Percentiles rank a stretch among this genome's conserved stretches.
These are phyloP conservation scores for Carpinus viminea DNA, from an alignment of 306 rosid genomes.

Conservation along the genomic window DNA sequence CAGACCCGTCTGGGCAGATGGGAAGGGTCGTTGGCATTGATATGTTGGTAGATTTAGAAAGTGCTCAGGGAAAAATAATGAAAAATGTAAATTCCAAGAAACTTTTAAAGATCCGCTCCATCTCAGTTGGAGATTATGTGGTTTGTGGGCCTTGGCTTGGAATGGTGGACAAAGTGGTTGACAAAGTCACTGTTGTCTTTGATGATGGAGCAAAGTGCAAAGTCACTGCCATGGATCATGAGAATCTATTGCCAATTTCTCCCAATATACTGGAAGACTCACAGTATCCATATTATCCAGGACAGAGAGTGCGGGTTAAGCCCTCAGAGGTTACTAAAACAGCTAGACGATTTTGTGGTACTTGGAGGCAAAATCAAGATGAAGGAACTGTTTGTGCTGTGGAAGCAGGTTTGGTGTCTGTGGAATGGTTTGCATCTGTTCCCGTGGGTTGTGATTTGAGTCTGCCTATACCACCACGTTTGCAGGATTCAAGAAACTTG, in stretches of 20 bases:
- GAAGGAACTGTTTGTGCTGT: slow-evolving; percentile 80
- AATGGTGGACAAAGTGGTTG: slow-evolving; percentile 70
- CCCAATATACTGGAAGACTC: slow-evolving; percentile 72
- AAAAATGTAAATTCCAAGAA: slow-evolving; percentile 65
- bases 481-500: slow-evolving; percentile 71
- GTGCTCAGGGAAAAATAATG: slow-evolving; percentile 51
- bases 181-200: slow-evolving; percentile 61
- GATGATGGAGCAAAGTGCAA: slow-evolving; percentile 78
- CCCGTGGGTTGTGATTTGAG: slow-evolving; percentile 43
- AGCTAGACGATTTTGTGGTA: slow-evolving; percentile 76
- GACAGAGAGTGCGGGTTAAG: slow-evolving; percentile 81
- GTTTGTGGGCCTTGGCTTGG: slow-evolving; percentile 90
- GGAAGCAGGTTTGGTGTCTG: slow-evolving; percentile 76
- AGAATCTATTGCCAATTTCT: slow-evolving; percentile 61
- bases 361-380: slow-evolving; percentile 67
- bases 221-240: slow-evolving; percentile 59
- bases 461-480: slow-evolving; percentile 52
- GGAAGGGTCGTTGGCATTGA: slow-evolving; percentile 76
- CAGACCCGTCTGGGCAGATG: slow-evolving; percentile 84
- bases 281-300: slow-evolving; percentile 90
- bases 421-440: slow-evolving; percentile 74
- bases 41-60: slow-evolving; percentile 77
- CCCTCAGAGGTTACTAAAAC: slow-evolving; percentile 62
- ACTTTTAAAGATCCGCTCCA: slow-evolving; percentile 70
- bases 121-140: slow-evolving; percentile 79